A percentile compares a stretch with the other conserved stretches of the same genome.
Evolutionary conservation across 2,329 filamentous ascomycete genomes (phyloP).

Genomic region (Pseudogymnoascus sp.): DNA sequence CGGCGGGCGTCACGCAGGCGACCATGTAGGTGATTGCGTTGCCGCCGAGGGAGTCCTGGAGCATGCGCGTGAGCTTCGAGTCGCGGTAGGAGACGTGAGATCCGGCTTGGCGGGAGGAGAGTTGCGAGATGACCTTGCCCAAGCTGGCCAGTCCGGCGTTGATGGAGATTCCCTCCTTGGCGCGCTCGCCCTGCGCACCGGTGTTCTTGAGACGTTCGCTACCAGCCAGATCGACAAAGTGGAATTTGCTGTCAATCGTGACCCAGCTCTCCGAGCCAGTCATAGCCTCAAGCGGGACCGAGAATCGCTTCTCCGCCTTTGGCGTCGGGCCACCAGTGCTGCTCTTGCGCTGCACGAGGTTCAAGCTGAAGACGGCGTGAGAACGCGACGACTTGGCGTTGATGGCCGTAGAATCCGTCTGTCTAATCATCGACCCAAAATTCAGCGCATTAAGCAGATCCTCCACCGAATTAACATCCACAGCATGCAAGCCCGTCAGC

Average conservation of each 20-base stretch:
- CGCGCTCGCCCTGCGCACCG: slow-evolving; percentile 85
- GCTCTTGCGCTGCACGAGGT: slow-evolving; percentile 76
- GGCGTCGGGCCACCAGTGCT: slow-evolving; percentile 40
- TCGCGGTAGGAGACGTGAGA: slow-evolving; percentile 96
- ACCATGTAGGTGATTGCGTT: slow-evolving; percentile 99
- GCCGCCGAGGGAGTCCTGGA: slow-evolving; percentile 93
- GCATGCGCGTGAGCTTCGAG: slow-evolving; percentile 87
- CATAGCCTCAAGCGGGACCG: slow-evolving; percentile 76
- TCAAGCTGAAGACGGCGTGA: slow-evolving; percentile 93
- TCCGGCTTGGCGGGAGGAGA: slow-evolving; percentile 80
- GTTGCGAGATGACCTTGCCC: slow-evolving; percentile 95
- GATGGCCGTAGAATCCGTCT: slow-evolving; percentile 94
- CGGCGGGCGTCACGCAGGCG: slow-evolving; percentile 91
- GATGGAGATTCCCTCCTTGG: slow-evolving; percentile 95
- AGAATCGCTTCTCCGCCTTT: slow-evolving; percentile 72
- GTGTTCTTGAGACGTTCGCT: slow-evolving; percentile 97
- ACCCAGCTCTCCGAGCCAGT: slow-evolving; percentile 61
- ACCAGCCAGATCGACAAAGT: slow-evolving; percentile 95
- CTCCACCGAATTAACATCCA: slow-evolving; percentile 83
- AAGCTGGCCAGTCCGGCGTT: slow-evolving; percentile 91
- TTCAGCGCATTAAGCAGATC: slow-evolving; percentile 84
- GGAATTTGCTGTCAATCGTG: slow-evolving; percentile 94
- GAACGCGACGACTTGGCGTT: slow-evolving; percentile 97
- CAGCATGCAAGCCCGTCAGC: slow-evolving; percentile 78
- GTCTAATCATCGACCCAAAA: slow-evolving; percentile 87